Conservation (phyloP, 352 stramenopile genomes). For the Lagenidium giganteum region DNA sequence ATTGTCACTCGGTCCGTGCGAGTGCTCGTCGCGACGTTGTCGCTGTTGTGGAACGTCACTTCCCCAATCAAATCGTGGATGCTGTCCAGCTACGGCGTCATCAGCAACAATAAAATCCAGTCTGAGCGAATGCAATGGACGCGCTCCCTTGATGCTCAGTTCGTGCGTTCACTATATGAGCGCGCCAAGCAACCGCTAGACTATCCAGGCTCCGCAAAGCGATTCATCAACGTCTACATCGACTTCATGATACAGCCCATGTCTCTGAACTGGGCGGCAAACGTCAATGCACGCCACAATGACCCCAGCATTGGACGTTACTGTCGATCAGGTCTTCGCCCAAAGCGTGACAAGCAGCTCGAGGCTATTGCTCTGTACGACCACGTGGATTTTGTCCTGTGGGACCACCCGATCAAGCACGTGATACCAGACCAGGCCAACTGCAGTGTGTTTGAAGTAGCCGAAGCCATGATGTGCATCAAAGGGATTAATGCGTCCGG, state of each 20-base stretch:
- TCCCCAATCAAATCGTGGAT: slow-evolving; percentile 6
- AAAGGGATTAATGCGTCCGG: slow-evolving; percentile 4
- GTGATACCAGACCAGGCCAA: slow-evolving; percentile 3
- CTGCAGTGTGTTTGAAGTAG: slow-evolving; percentile 2
- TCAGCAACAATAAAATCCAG: not conserved
- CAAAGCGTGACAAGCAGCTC: not conserved
- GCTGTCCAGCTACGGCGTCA: slow-evolving; percentile 2
- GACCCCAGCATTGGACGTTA: slow-evolving; percentile 3
- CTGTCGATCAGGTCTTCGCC: not conserved
- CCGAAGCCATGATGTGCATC: slow-evolving; percentile 5
- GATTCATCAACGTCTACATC: slow-evolving; percentile 8
- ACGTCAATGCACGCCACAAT: not conserved
- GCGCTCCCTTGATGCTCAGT: too few relatives aligned
- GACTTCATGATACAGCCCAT: slow-evolving; percentile 2
- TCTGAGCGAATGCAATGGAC: not conserved
- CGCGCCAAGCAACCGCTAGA: not conserved
- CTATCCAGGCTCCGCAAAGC: too few relatives aligned
- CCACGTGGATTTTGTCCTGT: not conserved
- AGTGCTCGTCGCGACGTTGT: too few relatives aligned
- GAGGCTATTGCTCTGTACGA: not conserved
- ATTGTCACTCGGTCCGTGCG: too few relatives aligned
- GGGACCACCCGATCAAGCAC: not conserved
- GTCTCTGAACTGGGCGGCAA: not conserved
- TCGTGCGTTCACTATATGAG: slow-evolving; percentile 11
- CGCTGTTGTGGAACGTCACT: slow-evolving; percentile 4